Base-by-base conservation (phyloP, 2,329 filamentous ascomycete genomes). In the Fusarium brevicatenulatum region DNA sequence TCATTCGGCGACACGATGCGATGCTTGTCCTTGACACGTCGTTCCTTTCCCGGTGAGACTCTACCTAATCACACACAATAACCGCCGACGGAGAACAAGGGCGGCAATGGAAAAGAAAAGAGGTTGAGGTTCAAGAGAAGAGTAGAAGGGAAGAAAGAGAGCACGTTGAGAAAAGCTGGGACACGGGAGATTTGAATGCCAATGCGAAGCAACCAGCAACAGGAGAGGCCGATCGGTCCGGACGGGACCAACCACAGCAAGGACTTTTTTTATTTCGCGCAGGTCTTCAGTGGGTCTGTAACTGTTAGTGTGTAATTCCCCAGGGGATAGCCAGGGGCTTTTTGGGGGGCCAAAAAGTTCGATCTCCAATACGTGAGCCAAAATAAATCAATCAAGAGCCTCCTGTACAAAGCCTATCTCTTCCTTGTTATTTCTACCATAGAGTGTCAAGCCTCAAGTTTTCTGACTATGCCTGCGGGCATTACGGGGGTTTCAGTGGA, bases 241-340 rank as follows among this genome's bases (percentile, higher is more conserved):
- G 72, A 54, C 54, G 59, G 74, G 55, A 68, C 75, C 75, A 76
- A 74, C 70, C 73, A 73, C 65, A 62, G 43, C 67, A 62, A 68
- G 60, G 66, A 58, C 66, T 65, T 66, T 75, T 75, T 73, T 73
- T 67, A 66, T 64, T 71, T 72, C 62, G 72, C 72, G 66, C 66
- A 67, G 55, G 23, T 39, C 11, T 37, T 23, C 44, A 54, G 67
- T 70, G 68, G 66, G 54, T 44, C 60, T 56, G 44, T 40, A 64
- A 55, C 68, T 23, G 63, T 50, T 46, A 52, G 55, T 61, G 49
- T 61, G 58, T 57, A 52, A 71, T 49, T 62, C 55, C 63, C 63
- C 50, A 40, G 68, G 71, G 30, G 40, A 66, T 60, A 63, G 66
- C 56, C 70, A 73, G 70, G 70, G 70, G 70, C 69, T 56, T 13